phyloP scores from a whole-genome alignment of 106 monocot species.

The Dactylorhiza incarnata region DNA sequence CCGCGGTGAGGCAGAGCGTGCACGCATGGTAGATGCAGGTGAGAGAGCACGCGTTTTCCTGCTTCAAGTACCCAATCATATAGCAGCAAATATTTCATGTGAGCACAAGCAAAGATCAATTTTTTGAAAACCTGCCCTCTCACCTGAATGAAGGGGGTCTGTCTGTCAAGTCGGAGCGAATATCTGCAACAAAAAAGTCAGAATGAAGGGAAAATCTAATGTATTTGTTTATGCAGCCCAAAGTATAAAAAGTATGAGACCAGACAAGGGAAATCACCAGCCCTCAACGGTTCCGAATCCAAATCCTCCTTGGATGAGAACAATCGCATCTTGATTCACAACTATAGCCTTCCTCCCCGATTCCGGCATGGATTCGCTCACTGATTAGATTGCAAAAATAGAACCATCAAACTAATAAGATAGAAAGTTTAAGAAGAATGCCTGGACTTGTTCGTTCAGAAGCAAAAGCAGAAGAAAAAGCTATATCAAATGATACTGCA shows the following conservation, averaged over 20 bases:
- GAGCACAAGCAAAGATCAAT: not conserved
- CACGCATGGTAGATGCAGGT: slow-evolving; percentile 25
- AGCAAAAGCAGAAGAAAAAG: not conserved
- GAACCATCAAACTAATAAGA: not conserved
- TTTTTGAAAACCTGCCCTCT: not conserved
- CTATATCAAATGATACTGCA: not conserved
- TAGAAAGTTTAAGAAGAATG: not conserved
- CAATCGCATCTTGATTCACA: slow-evolving; percentile 8
- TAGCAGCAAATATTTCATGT: not conserved
- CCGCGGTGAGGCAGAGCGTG: slow-evolving; percentile 49
- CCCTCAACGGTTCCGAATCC: slow-evolving; percentile 23
- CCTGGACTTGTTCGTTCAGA: not conserved
- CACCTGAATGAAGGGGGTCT: slow-evolving; percentile 60
- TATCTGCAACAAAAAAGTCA: slow-evolving; percentile 16
- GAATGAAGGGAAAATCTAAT: not conserved
- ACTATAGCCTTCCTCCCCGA: slow-evolving; percentile 45
- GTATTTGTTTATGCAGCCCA: not conserved
- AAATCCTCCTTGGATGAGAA: slow-evolving; percentile 14
- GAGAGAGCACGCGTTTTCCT: slow-evolving; percentile 39
- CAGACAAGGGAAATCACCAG: slow-evolving; percentile 23
- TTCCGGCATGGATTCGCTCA: slow-evolving; percentile 40
- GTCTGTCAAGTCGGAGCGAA: slow-evolving; percentile 32
- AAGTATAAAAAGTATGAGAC: not conserved
- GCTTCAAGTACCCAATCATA: slow-evolving; percentile 2
- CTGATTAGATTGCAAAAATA: slow-evolving; percentile 17